Evolutionary conservation across 2,329 filamentous ascomycete genomes (phyloP).

Genomic region (Curvularia eragrostidis): DNA sequence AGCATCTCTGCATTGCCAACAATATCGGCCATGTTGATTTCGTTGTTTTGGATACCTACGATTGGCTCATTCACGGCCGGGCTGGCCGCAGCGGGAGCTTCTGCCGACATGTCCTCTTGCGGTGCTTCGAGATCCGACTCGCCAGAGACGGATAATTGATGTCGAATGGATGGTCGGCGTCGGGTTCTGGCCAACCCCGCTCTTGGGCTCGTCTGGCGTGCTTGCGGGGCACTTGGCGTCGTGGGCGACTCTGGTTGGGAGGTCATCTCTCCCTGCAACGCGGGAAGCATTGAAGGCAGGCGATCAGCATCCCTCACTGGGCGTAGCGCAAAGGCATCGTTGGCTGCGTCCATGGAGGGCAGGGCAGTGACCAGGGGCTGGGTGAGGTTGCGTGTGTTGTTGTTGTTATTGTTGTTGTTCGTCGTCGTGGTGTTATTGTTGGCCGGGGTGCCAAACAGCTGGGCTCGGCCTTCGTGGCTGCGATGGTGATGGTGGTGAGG

Average conservation of each 20-base stretch:
- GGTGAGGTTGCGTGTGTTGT: conserved; percentile 55
- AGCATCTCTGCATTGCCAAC: conserved; percentile 82
- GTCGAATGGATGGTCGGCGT: conserved; percentile 83
- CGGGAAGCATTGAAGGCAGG: conserved; percentile 84
- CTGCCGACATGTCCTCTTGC: conserved; percentile 81
- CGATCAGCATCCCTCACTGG: conserved; percentile 86
- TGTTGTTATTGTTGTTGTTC: conserved; percentile 6
- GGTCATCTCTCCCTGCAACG: conserved; percentile 66
- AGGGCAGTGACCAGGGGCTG: conserved; percentile 73
- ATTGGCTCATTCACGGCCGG: conserved; percentile 73
- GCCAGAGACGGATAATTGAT: conserved; percentile 84
- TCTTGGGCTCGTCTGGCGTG: conserved; percentile 48
- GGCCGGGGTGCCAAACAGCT: conserved; percentile 38
- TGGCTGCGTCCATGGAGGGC: conserved; percentile 67
- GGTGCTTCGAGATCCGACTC: conserved; percentile 83
- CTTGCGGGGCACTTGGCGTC: conserved; percentile 48
- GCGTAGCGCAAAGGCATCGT: conserved; percentile 75
- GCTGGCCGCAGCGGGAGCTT: conserved; percentile 76
- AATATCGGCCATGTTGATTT: conserved; percentile 87
- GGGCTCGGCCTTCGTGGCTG: conserved; percentile 56
- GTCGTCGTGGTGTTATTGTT: conserved; percentile 8
- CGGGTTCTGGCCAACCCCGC: conserved; percentile 62
- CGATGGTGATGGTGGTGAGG: conserved; percentile 59
- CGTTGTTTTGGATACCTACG: conserved; percentile 76
- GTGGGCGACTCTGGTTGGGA: conserved; percentile 83